Evolutionary conservation across 306 rosid species (phyloP), one percentile per base, ranked within the genome.

Genomic region (Cicer cuneatum): DNA sequence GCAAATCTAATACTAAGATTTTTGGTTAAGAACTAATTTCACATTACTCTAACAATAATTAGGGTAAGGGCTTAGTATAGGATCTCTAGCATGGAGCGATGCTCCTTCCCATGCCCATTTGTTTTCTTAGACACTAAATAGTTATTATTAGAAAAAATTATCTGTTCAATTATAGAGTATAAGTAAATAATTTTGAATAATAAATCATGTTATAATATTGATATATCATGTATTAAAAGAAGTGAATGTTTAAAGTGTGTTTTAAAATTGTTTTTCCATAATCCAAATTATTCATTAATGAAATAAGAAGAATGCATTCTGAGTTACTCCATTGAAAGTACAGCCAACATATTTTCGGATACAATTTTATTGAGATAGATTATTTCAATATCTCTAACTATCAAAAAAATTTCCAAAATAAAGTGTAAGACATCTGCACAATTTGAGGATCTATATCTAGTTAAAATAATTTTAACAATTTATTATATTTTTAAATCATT

Each of bases 41-140:
- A 57, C 15, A 24, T 57, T 57, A 57, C 63, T 7, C 38, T 57
- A 1, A 11, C 40, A 57, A 57, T 57, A 15, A 14, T 24, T 57
- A 57, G 39, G 63, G 63, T 57, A 57, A 57, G 39, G 63, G 15
- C 39, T 57, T 57, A 57, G 9, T 57, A 57, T 21, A 57, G n/a
- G 14, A 57, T 57, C 63, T 57, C 15, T 19, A 29, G 9, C 38
- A 10, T 57, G 39, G 63, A 24, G 11, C 15, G 38, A 57, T 57
- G 62, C 8, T 24, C 39, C 15, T 57, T 57, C n/a, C 62, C 38
- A 12, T 24, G 62, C 61, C 62, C 39, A 21, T 57, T 5, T 57
- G 15, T 10, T 56, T 21, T 21, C 14, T 56, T 21, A 56, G 62
- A 21, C 37, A 56, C 38, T 56, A 56, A 56, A 13, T 56, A 21